Evolutionary conservation across 352 stramenopile species (phyloP), one percentile per base, ranked within the genome.

Genomic region (Saprolegnia parasitica): DNA sequence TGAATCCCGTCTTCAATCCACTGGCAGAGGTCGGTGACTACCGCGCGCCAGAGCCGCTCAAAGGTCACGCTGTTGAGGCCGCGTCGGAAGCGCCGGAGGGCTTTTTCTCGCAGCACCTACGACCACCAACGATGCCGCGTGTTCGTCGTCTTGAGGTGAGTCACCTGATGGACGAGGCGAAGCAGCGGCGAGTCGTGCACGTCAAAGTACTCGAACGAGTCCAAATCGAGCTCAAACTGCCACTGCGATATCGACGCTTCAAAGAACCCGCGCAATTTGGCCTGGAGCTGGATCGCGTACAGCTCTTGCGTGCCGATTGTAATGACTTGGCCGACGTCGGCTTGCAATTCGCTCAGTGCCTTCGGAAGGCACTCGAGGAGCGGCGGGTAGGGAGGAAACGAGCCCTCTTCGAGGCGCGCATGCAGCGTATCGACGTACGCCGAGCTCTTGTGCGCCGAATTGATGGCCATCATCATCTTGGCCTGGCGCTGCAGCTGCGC

Each of bases 401-500:
- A 24, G 50, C 81, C 84, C 9, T 84, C 81, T 37, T 78, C 67
- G 54, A 95, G 81, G 68, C 88, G 88, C 42, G 67, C 68, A 50
- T 88, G 74, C 13, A 95, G 71, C 15, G 67, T 77, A 29, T 78
- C 76, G 45, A 92, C 75, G 71, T 93, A 92, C 55, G 90, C 79
- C 20, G 81, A 80, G 62, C 86, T 93, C 77, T 91, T 82, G 64
- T 84, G 90, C 5, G 86, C 77, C 56, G 86, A 93, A 71, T 93
- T 93, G 68, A 95, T 91, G n/a, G 86, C 88, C 84, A 95, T 92
- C 67, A 95, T 83, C 26, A 91, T 79, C 49, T 87, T 88, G 35
- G 84, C 81, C 54, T 95, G 84, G 24, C 90, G 78, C 57, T 93
- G 81, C 2, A 81, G 40, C 1, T 78, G 75, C 23, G 74, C 74